phyloP scores from a whole-genome alignment of 176 grass and related monocot genomes.

The Avena insularis region DNA sequence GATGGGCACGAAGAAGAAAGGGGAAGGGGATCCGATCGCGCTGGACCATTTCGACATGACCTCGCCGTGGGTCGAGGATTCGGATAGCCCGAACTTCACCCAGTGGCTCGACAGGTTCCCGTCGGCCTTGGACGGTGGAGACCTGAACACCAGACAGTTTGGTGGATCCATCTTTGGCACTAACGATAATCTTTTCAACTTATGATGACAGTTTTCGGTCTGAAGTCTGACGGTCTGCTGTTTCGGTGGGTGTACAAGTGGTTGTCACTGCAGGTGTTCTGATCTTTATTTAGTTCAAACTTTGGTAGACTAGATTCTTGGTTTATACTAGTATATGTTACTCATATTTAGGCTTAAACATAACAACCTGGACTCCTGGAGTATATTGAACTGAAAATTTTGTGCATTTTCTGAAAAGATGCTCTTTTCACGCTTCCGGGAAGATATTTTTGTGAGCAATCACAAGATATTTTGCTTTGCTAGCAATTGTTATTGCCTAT shows the following conservation, averaged over 20 bases:
- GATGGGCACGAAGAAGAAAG: slow-evolving; percentile 44
- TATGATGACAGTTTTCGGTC: slow-evolving; percentile 57
- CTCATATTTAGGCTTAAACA: neutral
- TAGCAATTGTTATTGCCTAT: neutral
- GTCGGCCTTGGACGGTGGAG: slow-evolving; percentile 64
- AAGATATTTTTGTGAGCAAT: neutral
- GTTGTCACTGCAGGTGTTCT: slow-evolving; percentile 20
- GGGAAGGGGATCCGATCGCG: slow-evolving; percentile 65
- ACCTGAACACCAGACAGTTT: slow-evolving; percentile 82
- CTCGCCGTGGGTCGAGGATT: slow-evolving; percentile 90
- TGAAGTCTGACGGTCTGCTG: neutral
- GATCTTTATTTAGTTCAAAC: slow-evolving; percentile 17
- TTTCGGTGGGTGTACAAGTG: slow-evolving; percentile 22
- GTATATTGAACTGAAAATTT: neutral
- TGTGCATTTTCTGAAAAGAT: neutral
- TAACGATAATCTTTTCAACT: slow-evolving; percentile 75
- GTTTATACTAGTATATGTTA: neutral
- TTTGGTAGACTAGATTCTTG: slow-evolving; percentile 3
- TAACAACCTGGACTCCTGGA: neutral
- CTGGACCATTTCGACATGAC: slow-evolving; percentile 80
- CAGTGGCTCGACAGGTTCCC: slow-evolving; percentile 94
- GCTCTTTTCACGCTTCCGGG: neutral
- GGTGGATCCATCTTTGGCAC: slow-evolving; percentile 72
- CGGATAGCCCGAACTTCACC: slow-evolving; percentile 63
- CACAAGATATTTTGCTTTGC: neutral